A percentile compares a stretch with the other conserved stretches of the same genome.
phyloP scores from a whole-genome alignment of 2,329 filamentous ascomycete species.

The Periglandula ipomoeae region DNA sequence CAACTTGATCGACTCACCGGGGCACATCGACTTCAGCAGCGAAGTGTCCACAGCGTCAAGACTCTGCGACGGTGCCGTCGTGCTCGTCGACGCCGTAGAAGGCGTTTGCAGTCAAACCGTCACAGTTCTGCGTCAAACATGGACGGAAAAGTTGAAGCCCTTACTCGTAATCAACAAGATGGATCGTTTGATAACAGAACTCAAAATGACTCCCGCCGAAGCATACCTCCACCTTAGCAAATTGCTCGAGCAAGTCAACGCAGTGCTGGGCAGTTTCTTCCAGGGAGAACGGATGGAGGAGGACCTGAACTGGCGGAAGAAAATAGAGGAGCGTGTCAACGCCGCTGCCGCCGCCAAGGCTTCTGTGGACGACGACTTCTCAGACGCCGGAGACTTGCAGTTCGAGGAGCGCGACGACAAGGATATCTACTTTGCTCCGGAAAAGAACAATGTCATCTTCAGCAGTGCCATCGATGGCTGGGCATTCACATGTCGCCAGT shows the following conservation, averaged over 20 bases:
- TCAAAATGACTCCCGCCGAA: conserved; percentile 85
- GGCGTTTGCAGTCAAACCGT: conserved; percentile 98
- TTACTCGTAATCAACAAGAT: conserved; percentile 97
- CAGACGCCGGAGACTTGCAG: conserved; percentile 49
- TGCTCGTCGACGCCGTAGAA: conserved; percentile 93
- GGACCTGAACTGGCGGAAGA: conserved; percentile 89
- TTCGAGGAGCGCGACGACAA: conserved; percentile 93
- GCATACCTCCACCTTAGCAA: conserved; percentile 85
- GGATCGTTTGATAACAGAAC: conserved; percentile 85
- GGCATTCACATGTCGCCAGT: conserved; percentile 95
- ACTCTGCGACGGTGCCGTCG: conserved; percentile 87
- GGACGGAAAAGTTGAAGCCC: conserved; percentile 92
- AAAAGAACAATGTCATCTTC: conserved; percentile 99
- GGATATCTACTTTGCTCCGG: conserved; percentile 94
- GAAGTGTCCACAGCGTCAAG: conserved; percentile 94
- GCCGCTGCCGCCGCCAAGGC: conserved; percentile 59
- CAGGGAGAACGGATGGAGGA: conserved; percentile 98
- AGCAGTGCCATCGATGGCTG: conserved; percentile 97
- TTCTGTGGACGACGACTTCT: conserved; percentile 36
- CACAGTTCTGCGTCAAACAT: conserved; percentile 87
- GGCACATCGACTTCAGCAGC: conserved; percentile 97
- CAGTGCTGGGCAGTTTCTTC: conserved; percentile 94
- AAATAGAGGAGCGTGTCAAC: conserved; percentile 76
- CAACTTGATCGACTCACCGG: conserved; percentile 95
- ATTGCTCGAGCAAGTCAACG: conserved; percentile 91